Base-by-base conservation (phyloP, 2,329 filamentous ascomycete genomes). In the Phaeosphaeriaceae sp. region DNA sequence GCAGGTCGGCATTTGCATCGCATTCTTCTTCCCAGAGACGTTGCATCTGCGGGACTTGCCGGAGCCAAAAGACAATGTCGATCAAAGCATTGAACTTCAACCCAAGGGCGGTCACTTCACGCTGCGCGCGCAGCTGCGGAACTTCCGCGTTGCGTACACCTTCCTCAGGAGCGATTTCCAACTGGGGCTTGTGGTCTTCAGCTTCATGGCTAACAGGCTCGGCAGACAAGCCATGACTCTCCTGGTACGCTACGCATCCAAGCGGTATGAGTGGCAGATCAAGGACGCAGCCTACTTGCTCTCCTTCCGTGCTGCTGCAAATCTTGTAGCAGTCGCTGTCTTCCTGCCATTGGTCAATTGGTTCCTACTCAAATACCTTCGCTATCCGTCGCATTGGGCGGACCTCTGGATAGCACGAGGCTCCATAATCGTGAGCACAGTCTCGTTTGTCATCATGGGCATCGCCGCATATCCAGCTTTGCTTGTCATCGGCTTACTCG, bases 201-300 rank as follows among this genome's bases (percentile, higher is more conserved):
- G 80, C 0, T 84, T 84, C 58, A 64, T 85, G 22, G 79, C 82
- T 15, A 82, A 81, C 63, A 77, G 81, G n/a, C 71, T 85, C 7
- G 82, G 80, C 51, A 77, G 81, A 24, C 81, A 82, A 49, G 79
- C 81, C 10, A 72, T 81, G 17, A 80, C 77, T 61, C 77, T 85
- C 54, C 66, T 85, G 15, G 75, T 83, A n/a, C 81, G 83, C 57
- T 85, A 85, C 64, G 80, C 83, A 19, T 84, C 82, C 1, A 81
- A 80, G n/a, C 76, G 83, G 23, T 85, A 84, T 55, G 65, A 69
- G 23, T 84, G 82, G 81, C 78, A 79, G 32, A 73, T 85, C 19
- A 80, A 82, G 55, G 69, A 76, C 48, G 75, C 75, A 10, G 69
- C 73, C 11, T 76, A 76, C 40, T 68, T 84, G 21, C 73, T 82